Conservation (phyloP, 1,284 basidiomycete genomes). For the Xanthoconium separans region DNA sequence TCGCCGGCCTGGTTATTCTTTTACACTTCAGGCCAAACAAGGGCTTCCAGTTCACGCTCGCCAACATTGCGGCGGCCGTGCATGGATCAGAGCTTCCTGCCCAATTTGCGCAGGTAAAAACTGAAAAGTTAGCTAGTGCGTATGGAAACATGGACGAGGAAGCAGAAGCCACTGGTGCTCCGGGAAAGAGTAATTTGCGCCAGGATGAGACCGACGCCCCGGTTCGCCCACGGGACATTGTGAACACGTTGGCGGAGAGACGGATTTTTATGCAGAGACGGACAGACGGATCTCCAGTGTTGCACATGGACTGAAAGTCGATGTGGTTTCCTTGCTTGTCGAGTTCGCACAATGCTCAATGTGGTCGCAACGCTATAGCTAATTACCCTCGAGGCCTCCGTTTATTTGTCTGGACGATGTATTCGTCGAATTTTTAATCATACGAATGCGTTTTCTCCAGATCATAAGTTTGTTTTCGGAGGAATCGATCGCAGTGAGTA, state of each 20-base stretch:
- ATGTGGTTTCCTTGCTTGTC: too few species aligned
- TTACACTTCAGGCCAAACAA: constrained; percentile 24
- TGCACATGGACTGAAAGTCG: constrained; percentile 21
- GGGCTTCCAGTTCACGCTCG: constrained; percentile 26
- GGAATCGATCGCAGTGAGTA: too few species aligned
- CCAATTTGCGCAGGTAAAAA: constrained; percentile 13
- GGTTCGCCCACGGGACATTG: neutral
- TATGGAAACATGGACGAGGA: neutral
- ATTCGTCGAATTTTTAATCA: too few species aligned
- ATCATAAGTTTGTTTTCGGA: too few species aligned
- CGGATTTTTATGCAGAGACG: constrained; percentile 19
- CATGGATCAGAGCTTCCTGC: constrained; percentile 28
- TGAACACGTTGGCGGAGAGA: constrained; percentile 4
- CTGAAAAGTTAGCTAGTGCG: neutral
- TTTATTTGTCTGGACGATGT: too few species aligned
- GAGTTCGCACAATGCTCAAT: too few species aligned
- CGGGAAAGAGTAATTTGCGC: neutral
- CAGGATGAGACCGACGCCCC: too few species aligned
- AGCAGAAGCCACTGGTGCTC: neutral
- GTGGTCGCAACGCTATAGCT: too few species aligned
- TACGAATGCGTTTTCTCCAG: too few species aligned
- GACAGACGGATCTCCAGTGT: constrained; percentile 16
- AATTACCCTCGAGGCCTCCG: too few species aligned
- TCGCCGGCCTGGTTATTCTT: constrained; percentile 17
- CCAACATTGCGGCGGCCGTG: constrained; percentile 24